Percentiles rank a stretch among this genome's conserved stretches.
These are phyloP conservation scores for Rhodotorula glutinis DNA, from an alignment of 1,284 basidiomycete genomes.

Conservation along the genomic window DNA sequence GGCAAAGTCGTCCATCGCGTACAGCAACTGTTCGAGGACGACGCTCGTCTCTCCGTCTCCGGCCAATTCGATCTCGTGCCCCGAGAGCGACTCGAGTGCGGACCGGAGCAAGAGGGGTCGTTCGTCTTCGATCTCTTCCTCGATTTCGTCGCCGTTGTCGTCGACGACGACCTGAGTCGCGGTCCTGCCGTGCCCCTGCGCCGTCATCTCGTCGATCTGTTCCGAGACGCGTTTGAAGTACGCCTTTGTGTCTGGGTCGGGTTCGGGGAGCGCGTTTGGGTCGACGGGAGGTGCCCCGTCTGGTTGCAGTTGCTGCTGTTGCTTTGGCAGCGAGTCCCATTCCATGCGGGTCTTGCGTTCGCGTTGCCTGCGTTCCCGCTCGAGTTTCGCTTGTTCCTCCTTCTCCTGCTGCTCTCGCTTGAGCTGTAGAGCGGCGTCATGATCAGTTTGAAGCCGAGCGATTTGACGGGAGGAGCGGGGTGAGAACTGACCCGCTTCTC, in stretches of 20 bases:
- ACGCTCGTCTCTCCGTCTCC: constrained; percentile 88
- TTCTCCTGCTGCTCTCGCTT: constrained; percentile 35
- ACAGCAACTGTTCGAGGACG: constrained; percentile 77
- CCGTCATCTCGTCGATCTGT: constrained; percentile 43
- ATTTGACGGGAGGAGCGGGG: neutral
- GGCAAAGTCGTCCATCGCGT: constrained; percentile 92
- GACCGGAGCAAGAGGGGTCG: constrained; percentile 76
- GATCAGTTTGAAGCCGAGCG: neutral
- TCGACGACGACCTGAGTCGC: constrained; percentile 22
- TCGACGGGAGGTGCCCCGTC: constrained; percentile 14
- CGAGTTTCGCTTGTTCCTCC: constrained; percentile 24
- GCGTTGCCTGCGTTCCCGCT: constrained; percentile 28
- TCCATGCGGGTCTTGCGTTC: constrained; percentile 34
- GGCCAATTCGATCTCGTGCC: constrained; percentile 80
- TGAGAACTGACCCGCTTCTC: constrained; percentile 29
- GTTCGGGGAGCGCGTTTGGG: constrained; percentile 38
- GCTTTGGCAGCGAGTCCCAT: constrained; percentile 20
- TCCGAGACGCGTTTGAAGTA: constrained; percentile 44
- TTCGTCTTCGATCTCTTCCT: constrained; percentile 56
- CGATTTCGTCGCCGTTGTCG: constrained; percentile 34
- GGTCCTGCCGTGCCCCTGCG: constrained; percentile 23
- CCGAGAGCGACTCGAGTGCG: constrained; percentile 74
- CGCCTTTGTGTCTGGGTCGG: constrained; percentile 44
- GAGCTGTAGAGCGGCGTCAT: constrained; percentile 9
- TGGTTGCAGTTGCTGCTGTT: neutral